phyloP scores from a whole-genome alignment of 1,139 yeast species.

The Blastobotrys capitulatus region DNA sequence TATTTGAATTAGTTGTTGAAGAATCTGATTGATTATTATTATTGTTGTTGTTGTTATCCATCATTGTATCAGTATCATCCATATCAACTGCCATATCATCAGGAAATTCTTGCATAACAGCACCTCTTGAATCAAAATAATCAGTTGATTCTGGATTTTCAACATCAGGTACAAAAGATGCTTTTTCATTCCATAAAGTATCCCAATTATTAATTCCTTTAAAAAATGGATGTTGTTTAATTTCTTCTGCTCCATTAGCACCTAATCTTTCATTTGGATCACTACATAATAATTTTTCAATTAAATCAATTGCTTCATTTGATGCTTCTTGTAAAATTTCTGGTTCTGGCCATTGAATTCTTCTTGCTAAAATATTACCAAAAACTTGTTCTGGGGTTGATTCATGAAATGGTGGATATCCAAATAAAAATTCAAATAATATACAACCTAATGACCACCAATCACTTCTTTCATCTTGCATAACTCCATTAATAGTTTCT shows the following conservation, averaged over 20 bases:
- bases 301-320: constrained; percentile 68
- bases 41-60: too few species aligned
- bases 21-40: constrained; percentile 17
- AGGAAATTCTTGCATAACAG: constrained; percentile 37
- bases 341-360: constrained; percentile 76
- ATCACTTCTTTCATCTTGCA: constrained; percentile 84
- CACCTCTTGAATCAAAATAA: constrained; percentile 90
- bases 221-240: constrained; percentile 74
- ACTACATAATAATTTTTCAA: constrained; percentile 52
- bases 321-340: constrained; percentile 39
- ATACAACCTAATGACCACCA: constrained; percentile 99
- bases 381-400: constrained; percentile 76
- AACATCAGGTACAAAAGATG: constrained; percentile 75
- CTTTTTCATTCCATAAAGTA: constrained; percentile 62
- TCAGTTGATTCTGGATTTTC: constrained; percentile 87
- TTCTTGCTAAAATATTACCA: constrained; percentile 65
- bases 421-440: constrained; percentile 83
- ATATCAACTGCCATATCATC: constrained; percentile 23
- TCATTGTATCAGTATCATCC: neutral
- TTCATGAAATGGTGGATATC: constrained; percentile 94
- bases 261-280: constrained; percentile 72
- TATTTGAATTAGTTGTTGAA: constrained; percentile 10
- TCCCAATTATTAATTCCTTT: constrained; percentile 63
- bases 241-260: constrained; percentile 68
- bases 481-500: constrained; percentile 81